phyloP scores from a whole-genome alignment of 768 basidiomycete genomes.

The Rhodotorula taiwanensis region DNA sequence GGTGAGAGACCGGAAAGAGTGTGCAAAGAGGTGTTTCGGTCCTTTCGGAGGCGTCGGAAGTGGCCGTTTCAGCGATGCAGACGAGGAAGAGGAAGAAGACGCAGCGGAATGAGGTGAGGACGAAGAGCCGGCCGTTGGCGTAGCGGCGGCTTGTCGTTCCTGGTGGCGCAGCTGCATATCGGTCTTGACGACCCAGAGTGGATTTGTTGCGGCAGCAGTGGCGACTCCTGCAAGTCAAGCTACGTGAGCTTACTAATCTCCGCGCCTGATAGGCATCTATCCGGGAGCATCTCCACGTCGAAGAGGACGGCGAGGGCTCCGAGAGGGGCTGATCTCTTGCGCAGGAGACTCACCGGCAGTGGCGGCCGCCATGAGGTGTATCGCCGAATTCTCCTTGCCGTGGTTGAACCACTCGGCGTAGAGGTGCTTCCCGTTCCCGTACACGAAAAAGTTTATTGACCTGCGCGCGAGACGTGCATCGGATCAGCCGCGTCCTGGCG shows the following conservation, averaged over 20 bases:
- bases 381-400: slow-evolving; percentile 69
- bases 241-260: no score
- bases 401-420: slow-evolving; percentile 69
- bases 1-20: slow-evolving; percentile 35
- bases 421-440: slow-evolving; percentile 90
- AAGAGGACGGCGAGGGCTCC: no score
- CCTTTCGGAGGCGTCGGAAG: slow-evolving; percentile 7
- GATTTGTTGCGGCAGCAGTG: slow-evolving; percentile 88
- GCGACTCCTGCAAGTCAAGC: slow-evolving; percentile 56
- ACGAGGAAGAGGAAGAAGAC: slow-evolving; percentile 7
- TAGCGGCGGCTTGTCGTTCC: slow-evolving; percentile 6
- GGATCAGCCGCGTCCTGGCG: not conserved
- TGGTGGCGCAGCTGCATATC: slow-evolving; percentile 64
- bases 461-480: slow-evolving; percentile 29
- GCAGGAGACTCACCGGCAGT: slow-evolving; percentile 52
- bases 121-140: slow-evolving; percentile 12
- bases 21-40: slow-evolving; percentile 12
- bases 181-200: slow-evolving; percentile 99
- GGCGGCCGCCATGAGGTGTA: slow-evolving; percentile 80
- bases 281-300: no score
- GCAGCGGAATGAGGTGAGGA: not conserved
- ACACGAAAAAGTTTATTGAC: slow-evolving; percentile 95
- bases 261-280: no score
- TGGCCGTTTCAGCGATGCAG: not conserved
- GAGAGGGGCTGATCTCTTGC: no score